phyloP scores from a whole-genome alignment of 192 early-diverging fungal genomes.

The Diversispora eburnea region DNA sequence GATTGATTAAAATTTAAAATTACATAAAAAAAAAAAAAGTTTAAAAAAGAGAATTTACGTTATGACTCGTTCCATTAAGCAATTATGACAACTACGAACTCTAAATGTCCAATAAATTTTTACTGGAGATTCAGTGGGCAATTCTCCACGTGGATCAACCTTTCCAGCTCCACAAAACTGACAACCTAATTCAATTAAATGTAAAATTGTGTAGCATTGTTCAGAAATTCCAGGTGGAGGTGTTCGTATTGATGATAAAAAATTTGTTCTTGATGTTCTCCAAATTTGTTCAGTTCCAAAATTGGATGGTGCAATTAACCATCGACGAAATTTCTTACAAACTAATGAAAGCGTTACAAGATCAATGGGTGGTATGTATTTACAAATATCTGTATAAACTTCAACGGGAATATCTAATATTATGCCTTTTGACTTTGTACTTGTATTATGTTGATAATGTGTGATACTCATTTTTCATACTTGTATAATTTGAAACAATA shows the following conservation, averaged over 20 bases:
- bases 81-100: slow-evolving; percentile 7
- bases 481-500: neutral
- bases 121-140: neutral
- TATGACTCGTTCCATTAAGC: neutral
- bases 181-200: slow-evolving; percentile 21
- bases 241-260: neutral
- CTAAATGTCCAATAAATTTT: slow-evolving; percentile 14
- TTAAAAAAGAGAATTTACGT: neutral
- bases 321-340: slow-evolving; percentile 12
- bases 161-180: slow-evolving; percentile 20
- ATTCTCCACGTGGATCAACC: neutral
- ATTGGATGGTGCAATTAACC: slow-evolving; percentile 11
- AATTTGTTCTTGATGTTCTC: slow-evolving; percentile 3
- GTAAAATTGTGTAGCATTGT: slow-evolving; percentile 8
- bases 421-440: neutral
- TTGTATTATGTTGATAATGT: neutral
- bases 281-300: slow-evolving; percentile 21
- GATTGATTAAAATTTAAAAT: neutral
- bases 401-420: slow-evolving; percentile 3
- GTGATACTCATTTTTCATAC: neutral
- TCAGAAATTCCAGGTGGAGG: slow-evolving; percentile 10
- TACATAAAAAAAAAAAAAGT: neutral
- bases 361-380: slow-evolving; percentile 1
- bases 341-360: slow-evolving; percentile 2
- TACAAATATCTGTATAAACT: slow-evolving; percentile 19